A percentile compares a stretch with the other conserved stretches of the same genome.
These are phyloP conservation scores for Aureobasidium sp. DNA, from an alignment of 2,329 filamentous ascomycete genomes.

Conservation along the genomic window DNA sequence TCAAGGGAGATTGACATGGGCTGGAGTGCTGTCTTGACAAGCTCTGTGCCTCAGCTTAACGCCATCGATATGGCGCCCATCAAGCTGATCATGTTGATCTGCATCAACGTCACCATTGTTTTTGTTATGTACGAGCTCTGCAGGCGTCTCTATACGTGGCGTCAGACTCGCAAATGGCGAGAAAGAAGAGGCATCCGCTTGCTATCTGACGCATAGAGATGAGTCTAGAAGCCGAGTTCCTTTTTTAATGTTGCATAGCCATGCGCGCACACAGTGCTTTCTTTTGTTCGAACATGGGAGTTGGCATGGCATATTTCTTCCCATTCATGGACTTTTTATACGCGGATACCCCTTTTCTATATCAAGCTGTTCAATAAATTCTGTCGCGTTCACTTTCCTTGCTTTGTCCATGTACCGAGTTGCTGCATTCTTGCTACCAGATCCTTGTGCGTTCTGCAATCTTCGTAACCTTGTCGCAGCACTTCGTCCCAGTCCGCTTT, in stretches of 20 bases:
- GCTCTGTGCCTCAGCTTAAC: constrained; percentile 1
- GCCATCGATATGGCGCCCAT: constrained; percentile 10
- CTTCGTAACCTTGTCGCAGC: neutral
- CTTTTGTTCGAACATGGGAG: neutral
- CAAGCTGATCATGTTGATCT: constrained; percentile 20
- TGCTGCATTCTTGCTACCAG: neutral
- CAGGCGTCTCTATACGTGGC: constrained; percentile 23
- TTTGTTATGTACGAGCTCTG: constrained; percentile 24
- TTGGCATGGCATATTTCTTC: neutral
- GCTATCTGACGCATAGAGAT: neutral
- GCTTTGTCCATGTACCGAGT: neutral
- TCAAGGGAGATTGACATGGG: constrained; percentile 15
- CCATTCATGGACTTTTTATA: neutral
- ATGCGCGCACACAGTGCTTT: neutral
- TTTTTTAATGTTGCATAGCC: neutral
- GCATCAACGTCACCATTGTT: constrained; percentile 18
- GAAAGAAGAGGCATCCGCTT: constrained; percentile 4
- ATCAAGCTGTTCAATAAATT: neutral
- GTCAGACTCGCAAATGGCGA: constrained; percentile 4
- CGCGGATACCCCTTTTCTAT: constrained; percentile 2
- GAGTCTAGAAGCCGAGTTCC: neutral
- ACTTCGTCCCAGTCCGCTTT: neutral
- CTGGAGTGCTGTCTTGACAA: constrained; percentile 6
- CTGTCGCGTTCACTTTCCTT: neutral
- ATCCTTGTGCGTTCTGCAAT: neutral